Conservation (phyloP, 1,284 basidiomycete species). For the Pascua sp. region DNA sequence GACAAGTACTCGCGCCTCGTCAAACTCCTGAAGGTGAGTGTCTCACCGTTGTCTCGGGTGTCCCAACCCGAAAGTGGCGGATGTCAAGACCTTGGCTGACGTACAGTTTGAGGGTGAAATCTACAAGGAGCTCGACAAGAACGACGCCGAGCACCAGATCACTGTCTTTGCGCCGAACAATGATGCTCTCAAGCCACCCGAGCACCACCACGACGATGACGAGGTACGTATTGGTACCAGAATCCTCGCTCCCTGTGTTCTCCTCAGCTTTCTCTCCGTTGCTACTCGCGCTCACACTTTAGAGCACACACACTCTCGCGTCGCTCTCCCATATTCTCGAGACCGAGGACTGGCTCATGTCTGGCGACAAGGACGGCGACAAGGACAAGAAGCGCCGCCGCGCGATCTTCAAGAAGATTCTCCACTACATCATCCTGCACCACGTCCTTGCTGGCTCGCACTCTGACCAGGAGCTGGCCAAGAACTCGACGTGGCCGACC, state of each 20-base stretch:
- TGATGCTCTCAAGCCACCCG: slow-evolving; percentile 41
- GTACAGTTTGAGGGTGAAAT: slow-evolving; percentile 35
- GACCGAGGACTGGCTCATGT: slow-evolving; percentile 23
- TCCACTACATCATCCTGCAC: slow-evolving; percentile 61
- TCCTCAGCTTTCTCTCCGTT: neutral
- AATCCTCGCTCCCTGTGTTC: neutral
- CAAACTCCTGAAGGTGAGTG: slow-evolving; percentile 45
- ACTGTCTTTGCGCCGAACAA: slow-evolving; percentile 51
- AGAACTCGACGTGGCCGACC: slow-evolving; percentile 62
- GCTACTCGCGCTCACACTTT: neutral
- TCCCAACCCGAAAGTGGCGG: too few species aligned
- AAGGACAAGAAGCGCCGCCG: slow-evolving; percentile 57
- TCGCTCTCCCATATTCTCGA: slow-evolving; percentile 32
- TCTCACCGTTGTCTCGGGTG: neutral
- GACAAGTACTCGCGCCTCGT: slow-evolving; percentile 45
- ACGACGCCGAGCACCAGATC: slow-evolving; percentile 36
- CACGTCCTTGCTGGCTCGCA: slow-evolving; percentile 59
- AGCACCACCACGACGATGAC: slow-evolving; percentile 40
- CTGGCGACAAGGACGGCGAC: slow-evolving; percentile 46
- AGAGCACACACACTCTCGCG: slow-evolving; percentile 12
- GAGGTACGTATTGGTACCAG: neutral
- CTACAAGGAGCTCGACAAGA: slow-evolving; percentile 41
- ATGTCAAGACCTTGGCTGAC: neutral
- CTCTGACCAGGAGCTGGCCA: slow-evolving; percentile 52
- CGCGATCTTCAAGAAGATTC: slow-evolving; percentile 52